Conservation (phyloP, 108 stramenopile species). For the Aureococcus anophagefferens region DNA sequence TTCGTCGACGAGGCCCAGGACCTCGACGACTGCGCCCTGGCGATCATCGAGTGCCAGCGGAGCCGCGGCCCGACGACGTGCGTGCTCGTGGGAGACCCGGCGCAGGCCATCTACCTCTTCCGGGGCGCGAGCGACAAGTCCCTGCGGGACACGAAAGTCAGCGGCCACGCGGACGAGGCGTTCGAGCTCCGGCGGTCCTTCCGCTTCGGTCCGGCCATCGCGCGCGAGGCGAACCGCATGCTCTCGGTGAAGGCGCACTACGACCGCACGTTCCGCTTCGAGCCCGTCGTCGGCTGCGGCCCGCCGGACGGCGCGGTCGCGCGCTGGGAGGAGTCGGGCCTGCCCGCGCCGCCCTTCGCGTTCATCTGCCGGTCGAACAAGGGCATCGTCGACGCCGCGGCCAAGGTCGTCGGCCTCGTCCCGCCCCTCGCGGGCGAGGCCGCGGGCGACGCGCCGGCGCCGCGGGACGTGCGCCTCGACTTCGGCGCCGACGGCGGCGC, state of each 20-base stretch:
- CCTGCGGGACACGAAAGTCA: conserved; percentile 17
- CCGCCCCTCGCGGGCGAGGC: too few species aligned
- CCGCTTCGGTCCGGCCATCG: conserved; percentile 42
- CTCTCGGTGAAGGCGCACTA: conserved; percentile 31
- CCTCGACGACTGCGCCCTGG: conserved; percentile 33
- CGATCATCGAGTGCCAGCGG: conserved; percentile 18
- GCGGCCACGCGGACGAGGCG: conserved; percentile 3
- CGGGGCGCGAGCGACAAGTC: conserved; percentile 34
- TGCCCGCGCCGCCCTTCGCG: too few species aligned
- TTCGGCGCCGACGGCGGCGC: too few species aligned
- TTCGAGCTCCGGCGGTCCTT: conserved; percentile 22
- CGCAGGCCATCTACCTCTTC: conserved; percentile 41
- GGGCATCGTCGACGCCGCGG: too few species aligned
- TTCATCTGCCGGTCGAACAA: too few species aligned
- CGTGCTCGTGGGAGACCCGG: conserved; percentile 43
- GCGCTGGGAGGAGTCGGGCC: too few species aligned
- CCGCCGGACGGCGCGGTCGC: too few species aligned
- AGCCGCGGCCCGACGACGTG: conserved; percentile 24
- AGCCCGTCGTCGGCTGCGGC: too few species aligned
- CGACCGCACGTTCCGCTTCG: not conserved
- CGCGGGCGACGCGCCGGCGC: too few species aligned
- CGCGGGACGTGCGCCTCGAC: too few species aligned
- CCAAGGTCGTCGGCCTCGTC: too few species aligned
- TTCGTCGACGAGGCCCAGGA: conserved; percentile 39
- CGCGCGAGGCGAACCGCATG: conserved; percentile 26